These are phyloP conservation scores for Quercus cerris DNA, from an alignment of 306 rosid genomes.

Conservation along the genomic window DNA sequence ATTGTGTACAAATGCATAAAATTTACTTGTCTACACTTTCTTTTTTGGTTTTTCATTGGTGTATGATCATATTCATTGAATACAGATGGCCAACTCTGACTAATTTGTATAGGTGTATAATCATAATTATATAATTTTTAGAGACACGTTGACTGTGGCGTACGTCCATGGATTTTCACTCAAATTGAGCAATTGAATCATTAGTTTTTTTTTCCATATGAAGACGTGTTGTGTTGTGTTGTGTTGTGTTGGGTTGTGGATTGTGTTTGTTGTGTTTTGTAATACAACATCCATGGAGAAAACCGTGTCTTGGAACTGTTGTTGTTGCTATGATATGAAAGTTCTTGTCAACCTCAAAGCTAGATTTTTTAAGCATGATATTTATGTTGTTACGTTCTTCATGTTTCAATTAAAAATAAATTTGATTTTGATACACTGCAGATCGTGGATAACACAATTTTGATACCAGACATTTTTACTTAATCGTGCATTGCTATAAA, in stretches of 20 bases:
- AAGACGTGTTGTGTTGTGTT: background rate
- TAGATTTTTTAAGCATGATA: background rate
- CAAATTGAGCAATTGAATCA: background rate
- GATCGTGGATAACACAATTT: background rate
- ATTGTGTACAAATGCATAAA: background rate
- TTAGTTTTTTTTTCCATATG: background rate
- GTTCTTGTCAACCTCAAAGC: background rate
- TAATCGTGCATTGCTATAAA: background rate
- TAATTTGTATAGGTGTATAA: no score
- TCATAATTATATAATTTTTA: background rate
- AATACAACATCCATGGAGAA: background rate
- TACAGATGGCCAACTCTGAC: no score
- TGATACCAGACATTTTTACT: background rate
- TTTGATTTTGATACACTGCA: background rate
- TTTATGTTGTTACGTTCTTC: background rate
- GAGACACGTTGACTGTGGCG: background rate
- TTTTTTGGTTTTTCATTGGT: background rate
- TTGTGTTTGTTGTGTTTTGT: background rate
- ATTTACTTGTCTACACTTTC: background rate
- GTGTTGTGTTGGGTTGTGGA: background rate
- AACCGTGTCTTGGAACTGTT: background rate
- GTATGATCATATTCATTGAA: background rate
- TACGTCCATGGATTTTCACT: background rate
- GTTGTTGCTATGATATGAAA: background rate
- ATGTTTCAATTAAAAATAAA: background rate